These are phyloP conservation scores for Pholiota conissans DNA, from an alignment of 768 basidiomycete species.

Conservation along the genomic window DNA sequence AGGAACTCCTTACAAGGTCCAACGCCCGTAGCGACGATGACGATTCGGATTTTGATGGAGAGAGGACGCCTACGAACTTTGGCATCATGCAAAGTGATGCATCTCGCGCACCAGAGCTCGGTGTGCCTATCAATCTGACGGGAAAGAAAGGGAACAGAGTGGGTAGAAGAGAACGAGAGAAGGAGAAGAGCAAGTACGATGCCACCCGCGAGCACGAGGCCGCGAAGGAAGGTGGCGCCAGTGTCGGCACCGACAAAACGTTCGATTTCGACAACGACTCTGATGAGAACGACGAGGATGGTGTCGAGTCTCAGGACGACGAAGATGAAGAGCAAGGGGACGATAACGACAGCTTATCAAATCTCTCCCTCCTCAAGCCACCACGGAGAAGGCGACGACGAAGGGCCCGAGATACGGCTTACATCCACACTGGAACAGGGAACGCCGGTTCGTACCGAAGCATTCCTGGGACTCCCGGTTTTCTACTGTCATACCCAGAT, in stretches of 20 bases:
- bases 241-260: neutral
- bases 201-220: neutral
- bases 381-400: conserved; percentile 19
- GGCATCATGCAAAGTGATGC: neutral
- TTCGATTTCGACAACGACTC: conserved; percentile 7
- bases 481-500: conserved; percentile 1
- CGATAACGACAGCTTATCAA: conserved; percentile 25
- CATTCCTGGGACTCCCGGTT: conserved; percentile 19
- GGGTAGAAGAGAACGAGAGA: conserved; percentile 25
- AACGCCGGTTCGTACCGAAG: conserved; percentile 18
- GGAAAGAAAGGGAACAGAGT: conserved; percentile 26
- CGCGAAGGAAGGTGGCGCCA: conserved; percentile 2
- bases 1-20: neutral
- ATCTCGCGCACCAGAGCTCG: neutral
- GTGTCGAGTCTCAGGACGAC: conserved; percentile 13
- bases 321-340: conserved; percentile 21
- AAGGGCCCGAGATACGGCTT: conserved; percentile 14
- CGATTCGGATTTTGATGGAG: conserved; percentile 17
- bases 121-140: conserved; percentile 12
- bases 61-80: conserved; percentile 20
- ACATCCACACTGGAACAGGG: conserved; percentile 18
- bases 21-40: neutral
- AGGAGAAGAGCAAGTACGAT: conserved; percentile 23
- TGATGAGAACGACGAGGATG: conserved; percentile 16
- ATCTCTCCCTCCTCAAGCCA: conserved; percentile 25